These are phyloP conservation scores for Eucalyptus sp. DNA, from an alignment of 345 rosid species.

Conservation along the genomic window DNA sequence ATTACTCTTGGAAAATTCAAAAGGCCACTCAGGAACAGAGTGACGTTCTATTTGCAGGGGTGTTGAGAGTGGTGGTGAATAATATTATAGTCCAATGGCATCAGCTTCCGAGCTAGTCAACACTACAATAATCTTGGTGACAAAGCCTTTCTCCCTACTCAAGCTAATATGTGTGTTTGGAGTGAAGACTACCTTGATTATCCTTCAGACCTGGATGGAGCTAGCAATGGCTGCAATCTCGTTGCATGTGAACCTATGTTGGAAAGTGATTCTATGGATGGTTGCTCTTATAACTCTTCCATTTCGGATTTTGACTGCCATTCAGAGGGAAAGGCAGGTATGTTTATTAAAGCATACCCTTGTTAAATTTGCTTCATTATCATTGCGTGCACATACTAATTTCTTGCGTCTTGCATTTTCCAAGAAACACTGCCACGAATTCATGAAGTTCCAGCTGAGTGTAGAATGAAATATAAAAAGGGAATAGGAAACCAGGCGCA, in stretches of 20 bases:
- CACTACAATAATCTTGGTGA: constrained; percentile 9
- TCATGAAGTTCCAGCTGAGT: neutral
- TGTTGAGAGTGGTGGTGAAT: neutral
- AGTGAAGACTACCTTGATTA: constrained; percentile 24
- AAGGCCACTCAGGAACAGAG: neutral
- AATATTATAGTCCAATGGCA: neutral
- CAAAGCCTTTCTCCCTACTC: constrained; percentile 31
- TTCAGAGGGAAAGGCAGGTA: constrained; percentile 64
- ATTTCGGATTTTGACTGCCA: constrained; percentile 32
- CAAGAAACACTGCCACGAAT: neutral
- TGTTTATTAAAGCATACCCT: neutral
- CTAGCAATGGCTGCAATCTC: constrained; percentile 29
- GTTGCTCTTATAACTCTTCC: constrained; percentile 50
- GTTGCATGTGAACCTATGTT: constrained; percentile 31
- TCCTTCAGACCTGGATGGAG: constrained; percentile 39
- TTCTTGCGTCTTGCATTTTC: neutral
- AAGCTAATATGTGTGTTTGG: constrained; percentile 20
- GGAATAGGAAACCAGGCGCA: neutral
- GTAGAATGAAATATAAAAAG: neutral
- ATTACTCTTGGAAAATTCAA: neutral
- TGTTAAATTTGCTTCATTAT: neutral
- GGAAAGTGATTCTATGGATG: constrained; percentile 30
- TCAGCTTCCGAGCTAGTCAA: constrained; percentile 14
- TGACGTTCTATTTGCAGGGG: neutral
- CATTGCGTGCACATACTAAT: neutral